Evolutionary conservation across 164 flowering plant genomes (phyloP).

Genomic region (Stephania yunnanensis): DNA sequence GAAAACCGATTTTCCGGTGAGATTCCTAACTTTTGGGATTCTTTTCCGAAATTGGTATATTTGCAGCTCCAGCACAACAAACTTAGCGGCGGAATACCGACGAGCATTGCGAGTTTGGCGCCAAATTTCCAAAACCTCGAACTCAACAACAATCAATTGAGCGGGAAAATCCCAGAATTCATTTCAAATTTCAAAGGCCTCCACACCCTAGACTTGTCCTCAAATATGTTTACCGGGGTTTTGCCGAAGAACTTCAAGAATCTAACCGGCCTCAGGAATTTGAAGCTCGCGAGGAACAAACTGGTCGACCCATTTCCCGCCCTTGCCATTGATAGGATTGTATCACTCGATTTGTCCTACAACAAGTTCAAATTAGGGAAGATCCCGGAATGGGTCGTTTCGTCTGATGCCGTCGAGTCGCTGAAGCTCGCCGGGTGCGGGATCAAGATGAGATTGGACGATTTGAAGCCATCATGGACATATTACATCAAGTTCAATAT

Average conservation of each 20-base stretch:
- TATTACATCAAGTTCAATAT: conserved; percentile 59
- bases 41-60: conserved; percentile 27
- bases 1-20: conserved; percentile 43
- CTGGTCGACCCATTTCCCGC: conserved; percentile 65
- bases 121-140: conserved; percentile 38
- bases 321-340: conserved; percentile 59
- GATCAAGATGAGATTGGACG: conserved; percentile 43
- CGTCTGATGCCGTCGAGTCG: conserved; percentile 61
- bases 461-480: conserved; percentile 52
- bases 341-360: conserved; percentile 58
- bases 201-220: conserved; percentile 64
- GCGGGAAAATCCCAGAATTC: conserved; percentile 52
- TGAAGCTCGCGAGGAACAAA: conserved; percentile 51
- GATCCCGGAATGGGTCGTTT: conserved; percentile 69
- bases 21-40: conserved; percentile 42
- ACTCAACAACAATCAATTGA: conserved; percentile 42
- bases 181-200: conserved; percentile 44
- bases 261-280: conserved; percentile 69
- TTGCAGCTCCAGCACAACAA: conserved; percentile 42
- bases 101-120: conserved; percentile 36
- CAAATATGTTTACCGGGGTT: conserved; percentile 38
- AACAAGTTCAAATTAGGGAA: conserved; percentile 42
- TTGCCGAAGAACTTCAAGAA: conserved; percentile 52
- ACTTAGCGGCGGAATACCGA: conserved; percentile 48
- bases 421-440: conserved; percentile 72